These are phyloP conservation scores for Ustilaginoidea virens DNA, from an alignment of 2,329 filamentous ascomycete genomes.

Conservation along the genomic window DNA sequence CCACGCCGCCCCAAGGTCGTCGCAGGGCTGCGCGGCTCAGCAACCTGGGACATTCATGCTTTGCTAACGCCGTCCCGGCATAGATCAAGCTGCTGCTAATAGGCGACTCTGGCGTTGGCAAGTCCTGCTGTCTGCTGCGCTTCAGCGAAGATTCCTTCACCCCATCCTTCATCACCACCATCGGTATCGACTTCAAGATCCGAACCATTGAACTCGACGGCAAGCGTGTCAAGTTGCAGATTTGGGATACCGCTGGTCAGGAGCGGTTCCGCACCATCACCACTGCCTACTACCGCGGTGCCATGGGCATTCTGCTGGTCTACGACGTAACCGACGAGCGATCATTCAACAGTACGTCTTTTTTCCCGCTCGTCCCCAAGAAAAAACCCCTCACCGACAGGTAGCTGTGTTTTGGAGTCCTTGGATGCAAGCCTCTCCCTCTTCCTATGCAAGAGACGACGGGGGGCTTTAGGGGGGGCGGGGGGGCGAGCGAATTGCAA, in stretches of 20 bases:
- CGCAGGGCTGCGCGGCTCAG: too few relatives aligned
- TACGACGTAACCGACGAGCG: conserved; percentile 97
- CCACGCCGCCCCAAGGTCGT: too few relatives aligned
- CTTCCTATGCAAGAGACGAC: too few relatives aligned
- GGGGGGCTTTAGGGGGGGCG: too few relatives aligned
- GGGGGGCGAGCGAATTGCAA: too few relatives aligned
- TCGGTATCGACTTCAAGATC: conserved; percentile 99
- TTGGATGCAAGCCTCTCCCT: too few relatives aligned
- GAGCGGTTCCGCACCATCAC: conserved; percentile 98
- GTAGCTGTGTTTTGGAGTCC: too few relatives aligned
- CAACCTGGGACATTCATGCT: too few relatives aligned
- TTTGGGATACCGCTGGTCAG: conserved; percentile 98
- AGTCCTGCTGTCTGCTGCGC: conserved; percentile 90
- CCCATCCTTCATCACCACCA: conserved; percentile 95
- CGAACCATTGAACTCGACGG: conserved; percentile 97
- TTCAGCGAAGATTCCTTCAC: conserved; percentile 98
- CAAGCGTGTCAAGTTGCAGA: conserved; percentile 97
- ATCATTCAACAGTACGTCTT: conserved; percentile 74
- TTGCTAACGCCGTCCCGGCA: conserved; percentile 6
- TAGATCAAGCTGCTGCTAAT: conserved; percentile 96
- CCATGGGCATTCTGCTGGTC: conserved; percentile 94
- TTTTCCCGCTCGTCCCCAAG: background rate
- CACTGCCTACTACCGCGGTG: conserved; percentile 94
- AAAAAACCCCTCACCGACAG: conserved; percentile 1
- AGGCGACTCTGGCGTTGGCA: conserved; percentile 90